Conservation (phyloP, 306 rosid species). For the Sphenostylis stenocarpa region DNA sequence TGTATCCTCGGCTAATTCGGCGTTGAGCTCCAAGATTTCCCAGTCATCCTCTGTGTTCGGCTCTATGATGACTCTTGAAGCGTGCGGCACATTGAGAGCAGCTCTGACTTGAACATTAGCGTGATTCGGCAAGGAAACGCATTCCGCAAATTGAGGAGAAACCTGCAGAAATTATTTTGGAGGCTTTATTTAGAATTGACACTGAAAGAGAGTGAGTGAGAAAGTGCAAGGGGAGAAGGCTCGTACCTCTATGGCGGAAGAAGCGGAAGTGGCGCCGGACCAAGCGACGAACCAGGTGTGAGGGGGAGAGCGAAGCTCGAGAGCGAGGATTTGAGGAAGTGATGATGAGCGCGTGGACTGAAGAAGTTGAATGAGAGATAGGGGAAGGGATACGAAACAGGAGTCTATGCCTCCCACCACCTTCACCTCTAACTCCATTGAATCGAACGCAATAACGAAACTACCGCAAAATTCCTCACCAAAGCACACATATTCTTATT, state of each 20-base stretch:
- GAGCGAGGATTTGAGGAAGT: constrained; percentile 58
- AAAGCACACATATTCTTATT: not conserved
- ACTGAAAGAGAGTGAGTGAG: not conserved
- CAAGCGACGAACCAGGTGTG: constrained; percentile 73
- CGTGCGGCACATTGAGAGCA: constrained; percentile 58
- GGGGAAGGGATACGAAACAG: constrained; percentile 82
- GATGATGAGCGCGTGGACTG: constrained; percentile 48
- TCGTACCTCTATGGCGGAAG: constrained; percentile 63
- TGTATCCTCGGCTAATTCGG: constrained; percentile 78
- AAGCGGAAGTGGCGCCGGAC: constrained; percentile 86
- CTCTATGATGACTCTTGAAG: constrained; percentile 66
- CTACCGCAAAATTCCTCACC: not conserved
- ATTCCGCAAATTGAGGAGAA: constrained; percentile 78
- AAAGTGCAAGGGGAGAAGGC: not conserved
- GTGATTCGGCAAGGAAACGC: constrained; percentile 62
- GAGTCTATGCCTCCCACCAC: constrained; percentile 57
- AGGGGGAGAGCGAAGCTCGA: constrained; percentile 65
- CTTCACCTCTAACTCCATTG: constrained; percentile 67
- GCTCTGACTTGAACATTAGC: constrained; percentile 65
- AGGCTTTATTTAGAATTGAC: not conserved
- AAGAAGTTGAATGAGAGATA: constrained; percentile 68
- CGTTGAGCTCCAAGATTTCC: constrained; percentile 90
- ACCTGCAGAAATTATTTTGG: constrained; percentile 38
- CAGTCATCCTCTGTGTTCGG: constrained; percentile 90
- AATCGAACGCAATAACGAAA: not conserved